A percentile compares a stretch with the other conserved stretches of the same genome.
These are phyloP conservation scores for Amanita exitialis DNA, from an alignment of 768 basidiomycete genomes.

Conservation along the genomic window DNA sequence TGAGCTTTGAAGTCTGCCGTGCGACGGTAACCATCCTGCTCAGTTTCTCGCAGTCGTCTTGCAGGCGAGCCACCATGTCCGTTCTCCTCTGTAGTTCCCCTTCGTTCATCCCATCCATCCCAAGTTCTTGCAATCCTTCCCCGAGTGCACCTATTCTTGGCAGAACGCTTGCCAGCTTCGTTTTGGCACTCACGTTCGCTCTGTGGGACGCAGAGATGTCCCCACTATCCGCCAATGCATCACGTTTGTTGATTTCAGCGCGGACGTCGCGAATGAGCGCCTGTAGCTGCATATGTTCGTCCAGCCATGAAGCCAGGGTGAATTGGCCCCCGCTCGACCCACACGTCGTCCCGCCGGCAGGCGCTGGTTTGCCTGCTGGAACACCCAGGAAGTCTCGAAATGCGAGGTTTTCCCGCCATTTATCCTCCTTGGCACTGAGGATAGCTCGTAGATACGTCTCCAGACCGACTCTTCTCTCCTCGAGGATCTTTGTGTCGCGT, in stretches of 20 bases:
- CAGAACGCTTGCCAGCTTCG: constrained; percentile 70
- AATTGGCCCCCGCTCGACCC: constrained; percentile 37
- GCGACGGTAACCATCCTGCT: constrained; percentile 77
- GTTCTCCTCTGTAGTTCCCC: constrained; percentile 88
- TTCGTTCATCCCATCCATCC: constrained; percentile 65
- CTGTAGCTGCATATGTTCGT: constrained; percentile 78
- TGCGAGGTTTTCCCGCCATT: constrained; percentile 70
- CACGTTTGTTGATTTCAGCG: constrained; percentile 80
- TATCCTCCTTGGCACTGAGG: constrained; percentile 67
- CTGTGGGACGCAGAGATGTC: constrained; percentile 70
- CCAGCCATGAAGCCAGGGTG: constrained; percentile 77
- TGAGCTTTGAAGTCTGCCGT: constrained; percentile 36
- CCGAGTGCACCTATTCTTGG: constrained; percentile 65
- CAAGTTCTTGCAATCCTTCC: constrained; percentile 56
- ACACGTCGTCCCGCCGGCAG: constrained; percentile 20
- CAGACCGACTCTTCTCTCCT: constrained; percentile 68
- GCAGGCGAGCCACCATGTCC: constrained; percentile 81
- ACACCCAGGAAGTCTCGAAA: constrained; percentile 87
- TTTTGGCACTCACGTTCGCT: constrained; percentile 78
- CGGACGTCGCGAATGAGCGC: constrained; percentile 71
- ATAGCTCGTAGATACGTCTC: constrained; percentile 85
- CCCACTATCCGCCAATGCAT: constrained; percentile 67
- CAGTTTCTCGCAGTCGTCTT: constrained; percentile 87
- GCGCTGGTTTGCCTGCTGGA: constrained; percentile 42
- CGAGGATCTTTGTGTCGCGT: constrained; percentile 52